phyloP scores from a whole-genome alignment of 768 basidiomycete genomes.

The Psilocybe cubensis region DNA sequence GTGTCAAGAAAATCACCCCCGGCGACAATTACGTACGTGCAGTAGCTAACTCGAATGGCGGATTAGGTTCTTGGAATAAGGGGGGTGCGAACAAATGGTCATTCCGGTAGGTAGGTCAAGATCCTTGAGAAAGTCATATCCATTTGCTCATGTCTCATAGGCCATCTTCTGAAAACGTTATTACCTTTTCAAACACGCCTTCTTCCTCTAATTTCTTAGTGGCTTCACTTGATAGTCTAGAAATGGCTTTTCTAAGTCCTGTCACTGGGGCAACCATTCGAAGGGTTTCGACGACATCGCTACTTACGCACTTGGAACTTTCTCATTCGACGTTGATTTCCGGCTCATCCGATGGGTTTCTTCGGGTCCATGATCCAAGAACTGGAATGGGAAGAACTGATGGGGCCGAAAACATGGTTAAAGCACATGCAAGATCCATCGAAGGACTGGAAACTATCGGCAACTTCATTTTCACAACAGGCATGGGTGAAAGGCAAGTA shows the following conservation, averaged over 20 bases:
- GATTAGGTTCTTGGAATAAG: constrained; percentile 81
- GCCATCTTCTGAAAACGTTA: constrained; percentile 31
- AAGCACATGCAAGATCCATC: constrained; percentile 82
- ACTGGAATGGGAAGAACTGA: constrained; percentile 54
- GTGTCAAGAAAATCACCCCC: constrained; percentile 74
- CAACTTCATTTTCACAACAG: constrained; percentile 85
- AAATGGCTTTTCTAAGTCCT: constrained; percentile 74
- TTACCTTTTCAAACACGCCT: constrained; percentile 50
- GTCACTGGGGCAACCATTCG: constrained; percentile 69
- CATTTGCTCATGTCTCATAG: constrained; percentile 19
- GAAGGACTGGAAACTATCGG: constrained; percentile 81
- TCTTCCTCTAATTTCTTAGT: constrained; percentile 61
- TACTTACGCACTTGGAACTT: constrained; percentile 67
- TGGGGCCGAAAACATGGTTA: constrained; percentile 57
- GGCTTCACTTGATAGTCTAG: constrained; percentile 58
- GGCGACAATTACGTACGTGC: constrained; percentile 83
- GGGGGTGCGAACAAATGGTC: constrained; percentile 88
- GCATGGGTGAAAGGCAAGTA: constrained; percentile 75
- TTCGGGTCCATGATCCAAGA: constrained; percentile 75
- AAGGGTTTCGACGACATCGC: constrained; percentile 56
- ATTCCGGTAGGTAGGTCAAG: constrained; percentile 54
- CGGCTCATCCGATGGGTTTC: constrained; percentile 72
- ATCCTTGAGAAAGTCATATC: constrained; percentile 3
- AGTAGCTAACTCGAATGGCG: constrained; percentile 57
- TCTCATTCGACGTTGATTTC: constrained; percentile 67